phyloP scores from a whole-genome alignment of 2,329 filamentous ascomycete genomes.

The Penicillium thymicola region DNA sequence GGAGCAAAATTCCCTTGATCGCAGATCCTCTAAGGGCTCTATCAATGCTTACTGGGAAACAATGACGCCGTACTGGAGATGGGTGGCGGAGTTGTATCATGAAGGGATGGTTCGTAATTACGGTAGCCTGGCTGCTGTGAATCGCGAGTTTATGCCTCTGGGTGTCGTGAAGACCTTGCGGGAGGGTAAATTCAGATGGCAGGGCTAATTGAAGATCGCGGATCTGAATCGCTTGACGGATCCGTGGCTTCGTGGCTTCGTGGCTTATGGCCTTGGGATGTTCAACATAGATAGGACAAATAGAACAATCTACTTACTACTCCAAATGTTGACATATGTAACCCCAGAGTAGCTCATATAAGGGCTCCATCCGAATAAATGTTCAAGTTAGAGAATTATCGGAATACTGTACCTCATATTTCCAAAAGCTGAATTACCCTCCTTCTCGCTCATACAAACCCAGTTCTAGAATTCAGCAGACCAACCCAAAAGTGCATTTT shows the following conservation, averaged over 20 bases:
- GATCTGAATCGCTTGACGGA: background rate
- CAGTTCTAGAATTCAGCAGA: too few species aligned
- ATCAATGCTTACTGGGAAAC: constrained; percentile 28
- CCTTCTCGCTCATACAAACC: too few species aligned
- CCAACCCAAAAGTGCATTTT: background rate
- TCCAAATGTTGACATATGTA: background rate
- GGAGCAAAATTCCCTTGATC: constrained; percentile 18
- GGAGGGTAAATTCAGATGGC: constrained; percentile 42
- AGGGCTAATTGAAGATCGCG: constrained; percentile 27
- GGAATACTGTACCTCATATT: too few species aligned
- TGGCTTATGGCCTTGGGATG: background rate
- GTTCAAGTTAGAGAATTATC: too few species aligned
- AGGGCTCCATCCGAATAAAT: background rate
- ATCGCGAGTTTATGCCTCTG: constrained; percentile 41
- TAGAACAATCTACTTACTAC: too few species aligned
- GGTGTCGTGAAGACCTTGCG: constrained; percentile 44
- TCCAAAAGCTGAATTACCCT: too few species aligned
- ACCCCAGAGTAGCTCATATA: background rate
- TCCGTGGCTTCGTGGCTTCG: background rate
- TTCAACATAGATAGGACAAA: background rate
- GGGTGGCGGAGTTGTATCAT: constrained; percentile 42
- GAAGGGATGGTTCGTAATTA: constrained; percentile 41
- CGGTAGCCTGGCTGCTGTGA: constrained; percentile 41
- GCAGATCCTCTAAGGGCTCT: background rate
- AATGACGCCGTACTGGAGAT: constrained; percentile 45